These are phyloP conservation scores for Fragilariopsis cylindrus DNA, from an alignment of 108 stramenopile genomes.

Conservation along the genomic window DNA sequence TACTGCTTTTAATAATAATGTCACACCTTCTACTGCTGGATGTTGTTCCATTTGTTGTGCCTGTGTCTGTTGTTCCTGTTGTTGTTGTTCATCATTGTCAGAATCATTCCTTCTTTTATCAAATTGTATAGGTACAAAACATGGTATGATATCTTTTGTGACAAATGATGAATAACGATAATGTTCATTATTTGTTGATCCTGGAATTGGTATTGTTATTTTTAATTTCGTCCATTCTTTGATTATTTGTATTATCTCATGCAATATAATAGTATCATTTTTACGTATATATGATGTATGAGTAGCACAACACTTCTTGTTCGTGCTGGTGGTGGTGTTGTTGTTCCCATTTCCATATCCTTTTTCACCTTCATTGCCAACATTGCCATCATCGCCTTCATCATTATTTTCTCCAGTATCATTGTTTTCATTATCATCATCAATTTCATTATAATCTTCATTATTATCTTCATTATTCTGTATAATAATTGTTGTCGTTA, in stretches of 20 bases:
- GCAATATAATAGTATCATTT: not conserved
- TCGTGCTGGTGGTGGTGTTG: not conserved
- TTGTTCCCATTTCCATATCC: not conserved
- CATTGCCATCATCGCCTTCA: constrained; percentile 7
- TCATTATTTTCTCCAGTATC: not conserved
- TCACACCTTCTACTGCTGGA: constrained; percentile 22
- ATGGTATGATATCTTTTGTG: not conserved
- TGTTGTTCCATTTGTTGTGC: not conserved
- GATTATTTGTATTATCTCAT: constrained; percentile 7
- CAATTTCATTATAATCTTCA: not conserved
- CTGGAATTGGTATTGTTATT: not conserved
- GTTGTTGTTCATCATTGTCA: not conserved
- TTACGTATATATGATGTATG: constrained; percentile 2
- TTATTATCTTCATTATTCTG: too few species aligned
- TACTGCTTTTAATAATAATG: constrained; percentile 1
- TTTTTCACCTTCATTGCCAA: not conserved
- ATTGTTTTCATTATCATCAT: not conserved
- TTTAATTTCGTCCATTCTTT: constrained; percentile 10
- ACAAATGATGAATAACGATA: constrained; percentile 7
- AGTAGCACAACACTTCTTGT: not conserved
- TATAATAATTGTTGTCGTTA: constrained; percentile 23
- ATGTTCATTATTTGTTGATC: not conserved
- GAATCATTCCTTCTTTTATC: not conserved
- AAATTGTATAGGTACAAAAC: constrained; percentile 10
- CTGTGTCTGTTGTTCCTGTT: not conserved